A percentile compares a stretch with the other conserved stretches of the same genome.
Conservation (phyloP, 352 stramenopile species). For the Pythium chondricola region DNA sequence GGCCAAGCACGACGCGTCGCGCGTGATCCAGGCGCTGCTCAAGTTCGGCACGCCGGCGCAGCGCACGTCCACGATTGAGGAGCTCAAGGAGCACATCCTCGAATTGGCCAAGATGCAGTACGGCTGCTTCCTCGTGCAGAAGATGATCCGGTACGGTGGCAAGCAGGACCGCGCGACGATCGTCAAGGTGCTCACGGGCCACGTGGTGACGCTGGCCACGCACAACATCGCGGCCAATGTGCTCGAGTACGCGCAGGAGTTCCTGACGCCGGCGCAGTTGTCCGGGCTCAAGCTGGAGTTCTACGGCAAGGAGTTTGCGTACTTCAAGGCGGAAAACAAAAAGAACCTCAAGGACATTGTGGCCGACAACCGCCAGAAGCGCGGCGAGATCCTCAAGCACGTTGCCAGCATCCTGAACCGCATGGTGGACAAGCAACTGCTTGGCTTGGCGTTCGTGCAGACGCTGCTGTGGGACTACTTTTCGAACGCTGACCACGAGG, state of each 20-base stretch:
- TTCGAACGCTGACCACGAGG: conserved; percentile 62
- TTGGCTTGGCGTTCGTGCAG: conserved; percentile 85
- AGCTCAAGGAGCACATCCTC: conserved; percentile 90
- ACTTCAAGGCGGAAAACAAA: conserved; percentile 81
- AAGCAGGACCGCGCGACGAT: conserved; percentile 70
- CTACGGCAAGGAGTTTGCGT: conserved; percentile 85
- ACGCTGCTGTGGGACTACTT: conserved; percentile 89
- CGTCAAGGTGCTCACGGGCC: conserved; percentile 90
- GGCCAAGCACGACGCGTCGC: conserved; percentile 94
- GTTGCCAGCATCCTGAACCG: conserved; percentile 65
- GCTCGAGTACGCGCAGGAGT: conserved; percentile 87
- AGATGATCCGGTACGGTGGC: conserved; percentile 94
- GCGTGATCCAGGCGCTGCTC: conserved; percentile 94
- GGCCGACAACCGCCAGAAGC: conserved; percentile 55
- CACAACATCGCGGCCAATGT: conserved; percentile 93
- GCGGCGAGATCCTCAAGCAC: conserved; percentile 68
- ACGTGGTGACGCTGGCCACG: conserved; percentile 90
- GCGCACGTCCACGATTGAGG: conserved; percentile 79
- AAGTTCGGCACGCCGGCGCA: conserved; percentile 90
- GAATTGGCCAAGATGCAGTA: conserved; percentile 96
- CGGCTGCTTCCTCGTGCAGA: conserved; percentile 95
- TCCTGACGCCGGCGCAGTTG: conserved; percentile 83
- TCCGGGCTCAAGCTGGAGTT: conserved; percentile 86
- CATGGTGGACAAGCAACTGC: conserved; percentile 88
- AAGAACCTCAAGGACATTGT: conserved; percentile 78